Evolutionary conservation across 768 basidiomycete species (phyloP).

Genomic region (Clavaria fumosa): DNA sequence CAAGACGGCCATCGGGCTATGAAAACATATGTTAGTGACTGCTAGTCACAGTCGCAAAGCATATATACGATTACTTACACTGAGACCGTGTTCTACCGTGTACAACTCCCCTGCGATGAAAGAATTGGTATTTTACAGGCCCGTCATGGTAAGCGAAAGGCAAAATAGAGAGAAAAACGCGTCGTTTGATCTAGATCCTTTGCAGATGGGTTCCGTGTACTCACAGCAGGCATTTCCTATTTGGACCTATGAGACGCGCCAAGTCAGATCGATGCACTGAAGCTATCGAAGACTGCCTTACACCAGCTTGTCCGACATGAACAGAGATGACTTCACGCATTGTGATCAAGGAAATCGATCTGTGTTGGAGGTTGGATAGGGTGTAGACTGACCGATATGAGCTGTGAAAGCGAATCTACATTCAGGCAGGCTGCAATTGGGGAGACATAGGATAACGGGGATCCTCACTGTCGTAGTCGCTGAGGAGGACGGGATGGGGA

Average conservation of each 20-base stretch:
- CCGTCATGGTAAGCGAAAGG: constrained; percentile 15
- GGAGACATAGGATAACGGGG: too few species aligned
- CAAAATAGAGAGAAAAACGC: constrained; percentile 19
- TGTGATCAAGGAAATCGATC: constrained; percentile 11
- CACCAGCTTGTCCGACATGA: constrained; percentile 98
- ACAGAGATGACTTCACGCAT: constrained; percentile 98
- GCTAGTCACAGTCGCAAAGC: constrained; percentile 2
- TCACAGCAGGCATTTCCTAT: constrained; percentile 98
- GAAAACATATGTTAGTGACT: constrained; percentile 12
- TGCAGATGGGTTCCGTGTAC: constrained; percentile 21
- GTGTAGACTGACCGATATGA: too few species aligned
- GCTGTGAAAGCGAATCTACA: too few species aligned
- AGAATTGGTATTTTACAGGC: constrained; percentile 20
- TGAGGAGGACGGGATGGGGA: too few species aligned
- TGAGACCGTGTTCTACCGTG: constrained; percentile 95
- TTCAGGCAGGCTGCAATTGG: too few species aligned
- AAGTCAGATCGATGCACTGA: too few species aligned
- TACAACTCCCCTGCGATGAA: constrained; percentile 80
- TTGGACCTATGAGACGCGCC: too few species aligned
- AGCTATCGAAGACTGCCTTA: too few species aligned
- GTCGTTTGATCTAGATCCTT: too few species aligned
- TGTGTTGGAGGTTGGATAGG: too few species aligned
- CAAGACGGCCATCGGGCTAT: constrained; percentile 88
- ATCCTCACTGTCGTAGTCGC: too few species aligned
- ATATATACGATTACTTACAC: constrained; percentile 59